These are phyloP conservation scores for Nevesoporus exiguus DNA, from an alignment of 768 basidiomycete species.

Conservation along the genomic window DNA sequence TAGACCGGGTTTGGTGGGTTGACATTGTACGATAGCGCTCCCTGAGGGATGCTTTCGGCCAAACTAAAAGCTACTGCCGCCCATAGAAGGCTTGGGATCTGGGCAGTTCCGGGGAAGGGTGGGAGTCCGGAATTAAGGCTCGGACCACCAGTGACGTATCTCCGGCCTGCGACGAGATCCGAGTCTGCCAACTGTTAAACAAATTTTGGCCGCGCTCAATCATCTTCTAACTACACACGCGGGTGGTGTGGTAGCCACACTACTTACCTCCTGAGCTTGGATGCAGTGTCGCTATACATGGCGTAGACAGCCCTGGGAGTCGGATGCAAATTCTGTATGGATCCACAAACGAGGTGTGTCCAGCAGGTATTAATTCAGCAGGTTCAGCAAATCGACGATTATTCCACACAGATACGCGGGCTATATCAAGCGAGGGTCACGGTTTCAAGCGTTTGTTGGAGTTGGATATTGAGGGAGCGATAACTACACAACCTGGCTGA, in stretches of 20 bases:
- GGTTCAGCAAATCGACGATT: too few relatives aligned
- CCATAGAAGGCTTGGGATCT: too few relatives aligned
- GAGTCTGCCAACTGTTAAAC: neutral
- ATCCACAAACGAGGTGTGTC: constrained; percentile 1
- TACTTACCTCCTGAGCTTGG: constrained; percentile 1
- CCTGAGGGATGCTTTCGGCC: neutral
- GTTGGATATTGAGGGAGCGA: constrained; percentile 8
- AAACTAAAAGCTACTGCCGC: neutral
- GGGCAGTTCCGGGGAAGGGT: too few relatives aligned
- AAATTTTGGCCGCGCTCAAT: neutral
- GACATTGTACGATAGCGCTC: constrained; percentile 3
- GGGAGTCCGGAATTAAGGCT: too few relatives aligned
- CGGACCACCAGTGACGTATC: neutral
- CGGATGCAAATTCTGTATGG: neutral
- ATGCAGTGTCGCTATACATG: neutral
- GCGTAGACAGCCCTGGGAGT: neutral
- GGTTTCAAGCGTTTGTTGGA: constrained; percentile 5
- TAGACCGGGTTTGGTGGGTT: neutral
- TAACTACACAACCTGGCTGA: constrained; percentile 25
- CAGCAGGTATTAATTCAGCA: too few relatives aligned
- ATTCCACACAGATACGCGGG: neutral
- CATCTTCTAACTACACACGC: neutral
- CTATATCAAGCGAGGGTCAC: neutral
- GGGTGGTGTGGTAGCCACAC: neutral
- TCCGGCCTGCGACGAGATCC: neutral